Conservation (phyloP, 345 rosid species). For the Citrus sinensis region DVS_A1.0 CM039169.1:1443501-1444000, state of each 20-base stretch:
- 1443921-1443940: background rate
- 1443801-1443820: background rate
- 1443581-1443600: background rate
- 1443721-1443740: background rate
- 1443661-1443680: too few species aligned
- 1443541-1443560: background rate
- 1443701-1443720: too few species aligned
- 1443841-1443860: background rate
- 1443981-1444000: slow-evolving; percentile 8
- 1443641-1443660: too few species aligned
- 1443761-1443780: background rate
- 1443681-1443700: background rate
- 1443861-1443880: too few species aligned
- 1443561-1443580: background rate
- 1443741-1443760: background rate
- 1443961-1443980: background rate
- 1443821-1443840: background rate
- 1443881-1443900: too few species aligned
- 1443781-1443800: background rate
- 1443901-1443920: too few species aligned
- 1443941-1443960: background rate
- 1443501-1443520: background rate
- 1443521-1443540: background rate
- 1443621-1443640: too few species aligned
- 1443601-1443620: background rate